Evolutionary conservation across 2,329 filamentous ascomycete genomes (phyloP).

Genomic region (Fusarium acutatum): DNA sequence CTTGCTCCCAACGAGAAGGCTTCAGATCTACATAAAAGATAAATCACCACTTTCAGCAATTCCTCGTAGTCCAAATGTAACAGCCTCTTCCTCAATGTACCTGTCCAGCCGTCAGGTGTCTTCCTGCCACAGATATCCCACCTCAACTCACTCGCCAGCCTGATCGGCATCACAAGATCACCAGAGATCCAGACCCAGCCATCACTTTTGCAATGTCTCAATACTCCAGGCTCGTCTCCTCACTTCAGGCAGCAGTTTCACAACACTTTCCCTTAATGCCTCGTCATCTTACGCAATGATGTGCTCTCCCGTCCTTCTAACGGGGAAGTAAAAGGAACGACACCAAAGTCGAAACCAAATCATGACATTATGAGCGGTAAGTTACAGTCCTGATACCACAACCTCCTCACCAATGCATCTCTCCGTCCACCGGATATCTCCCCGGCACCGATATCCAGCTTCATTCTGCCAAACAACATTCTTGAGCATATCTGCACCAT

Average conservation of each 20-base stretch:
- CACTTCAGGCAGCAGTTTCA: too few relatives aligned
- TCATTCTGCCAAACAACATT: neutral
- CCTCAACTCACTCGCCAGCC: neutral
- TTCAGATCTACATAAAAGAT: neutral
- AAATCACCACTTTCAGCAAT: neutral
- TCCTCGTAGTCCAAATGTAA: neutral
- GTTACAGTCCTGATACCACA: neutral
- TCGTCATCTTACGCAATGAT: neutral
- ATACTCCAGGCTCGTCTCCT: rapidly evolving
- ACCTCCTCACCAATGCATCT: neutral
- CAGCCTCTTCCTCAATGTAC: neutral
- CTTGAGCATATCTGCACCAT: neutral
- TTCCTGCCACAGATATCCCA: too few relatives aligned
- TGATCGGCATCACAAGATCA: neutral
- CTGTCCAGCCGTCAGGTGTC: neutral
- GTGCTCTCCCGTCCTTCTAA: neutral
- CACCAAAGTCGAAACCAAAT: neutral
- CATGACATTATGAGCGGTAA: too few relatives aligned
- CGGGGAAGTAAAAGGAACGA: neutral
- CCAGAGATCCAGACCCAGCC: neutral
- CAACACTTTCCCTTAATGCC: neutral
- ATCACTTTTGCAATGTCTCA: rapidly evolving
- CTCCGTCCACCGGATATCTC: neutral
- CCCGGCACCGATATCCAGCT: neutral
- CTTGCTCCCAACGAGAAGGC: neutral